Evolutionary conservation across 305 asterid genomes (phyloP).

Genomic region (Euphrasia arctica): DNA sequence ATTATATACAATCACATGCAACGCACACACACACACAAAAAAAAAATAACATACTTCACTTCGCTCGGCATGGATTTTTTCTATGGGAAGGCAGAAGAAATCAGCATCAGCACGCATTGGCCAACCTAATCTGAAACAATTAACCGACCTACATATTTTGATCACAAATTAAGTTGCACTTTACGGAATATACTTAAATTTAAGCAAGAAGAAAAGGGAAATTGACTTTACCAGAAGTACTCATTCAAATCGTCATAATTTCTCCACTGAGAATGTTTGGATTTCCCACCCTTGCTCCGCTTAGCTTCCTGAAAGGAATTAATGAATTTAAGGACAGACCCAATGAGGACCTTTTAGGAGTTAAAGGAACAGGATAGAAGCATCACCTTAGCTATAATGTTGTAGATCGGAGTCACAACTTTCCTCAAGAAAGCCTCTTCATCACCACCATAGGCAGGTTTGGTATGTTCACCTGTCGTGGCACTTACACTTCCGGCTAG

Average conservation of each 20-base stretch:
- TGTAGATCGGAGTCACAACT: constrained; percentile 86
- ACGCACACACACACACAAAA: too few relatives aligned
- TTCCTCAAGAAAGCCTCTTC: constrained; percentile 91
- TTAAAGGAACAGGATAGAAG: constrained; percentile 30
- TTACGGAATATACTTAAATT: constrained; percentile 8
- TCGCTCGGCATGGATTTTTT: constrained; percentile 37
- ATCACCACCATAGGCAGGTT: constrained; percentile 94
- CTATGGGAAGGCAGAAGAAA: constrained; percentile 71
- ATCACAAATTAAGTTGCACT: constrained; percentile 29
- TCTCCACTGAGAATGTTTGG: constrained; percentile 94
- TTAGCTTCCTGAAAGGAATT: constrained; percentile 68
- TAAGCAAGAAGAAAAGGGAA: constrained; percentile 3
- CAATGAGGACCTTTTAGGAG: constrained; percentile 1
- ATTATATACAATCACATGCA: too few relatives aligned
- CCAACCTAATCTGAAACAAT: constrained; percentile 94
- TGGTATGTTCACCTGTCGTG: constrained; percentile 86
- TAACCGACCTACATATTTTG: constrained; percentile 66
- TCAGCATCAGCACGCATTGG: constrained; percentile 99
- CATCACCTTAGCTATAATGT: constrained; percentile 66
- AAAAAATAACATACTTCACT: constrained; percentile 40
- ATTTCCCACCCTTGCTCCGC: constrained; percentile 50
- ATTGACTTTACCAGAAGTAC: constrained; percentile 68
- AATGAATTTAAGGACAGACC: constrained; percentile 16
- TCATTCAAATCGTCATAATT: constrained; percentile 96
- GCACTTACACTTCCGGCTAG: constrained; percentile 96